A percentile compares a stretch with the other conserved stretches of the same genome.
These are phyloP conservation scores for Penicillium sp. DNA, from an alignment of 2,329 filamentous ascomycete species.

Conservation along the genomic window DNA sequence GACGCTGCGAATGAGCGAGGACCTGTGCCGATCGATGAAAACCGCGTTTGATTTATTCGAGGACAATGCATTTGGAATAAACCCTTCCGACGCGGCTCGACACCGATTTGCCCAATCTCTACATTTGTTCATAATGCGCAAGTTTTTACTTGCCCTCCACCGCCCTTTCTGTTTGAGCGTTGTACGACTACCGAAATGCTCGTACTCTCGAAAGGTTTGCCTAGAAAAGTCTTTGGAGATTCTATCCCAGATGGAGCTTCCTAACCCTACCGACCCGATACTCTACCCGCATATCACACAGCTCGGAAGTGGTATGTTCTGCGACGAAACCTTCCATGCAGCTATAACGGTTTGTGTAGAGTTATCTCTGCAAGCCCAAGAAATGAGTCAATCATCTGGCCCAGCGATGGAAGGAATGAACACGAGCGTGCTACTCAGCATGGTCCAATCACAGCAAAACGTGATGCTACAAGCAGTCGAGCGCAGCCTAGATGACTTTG, in stretches of 20 bases:
- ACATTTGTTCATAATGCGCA: conserved; percentile 59
- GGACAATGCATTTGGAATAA: conserved; percentile 20
- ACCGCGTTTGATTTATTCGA: conserved; percentile 34
- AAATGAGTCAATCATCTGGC: conserved; percentile 27
- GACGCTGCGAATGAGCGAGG: conserved; percentile 39
- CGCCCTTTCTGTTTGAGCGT: conserved; percentile 48
- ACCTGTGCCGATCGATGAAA: conserved; percentile 35
- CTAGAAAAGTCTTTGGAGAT: conserved; percentile 45
- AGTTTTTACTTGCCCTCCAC: conserved; percentile 63
- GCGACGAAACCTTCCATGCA: conserved; percentile 43
- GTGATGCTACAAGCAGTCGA: conserved; percentile 41
- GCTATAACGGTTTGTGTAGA: conserved; percentile 43
- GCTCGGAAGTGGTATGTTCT: conserved; percentile 44
- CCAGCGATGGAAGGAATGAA: conserved; percentile 28
- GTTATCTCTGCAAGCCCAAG: conserved; percentile 38
- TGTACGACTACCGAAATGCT: conserved; percentile 40
- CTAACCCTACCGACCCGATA: conserved; percentile 25
- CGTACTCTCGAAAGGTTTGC: conserved; percentile 47
- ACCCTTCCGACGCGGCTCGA: conserved; percentile 17
- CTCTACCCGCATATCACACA: conserved; percentile 39
- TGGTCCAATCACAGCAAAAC: conserved; percentile 40
- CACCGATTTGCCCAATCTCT: conserved; percentile 45
- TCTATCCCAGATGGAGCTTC: conserved; percentile 39
- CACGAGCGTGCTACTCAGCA: conserved; percentile 36
- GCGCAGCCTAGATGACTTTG: conserved; percentile 37